phyloP scores from a whole-genome alignment of 768 basidiomycete species.

The Zangia roseola region DNA sequence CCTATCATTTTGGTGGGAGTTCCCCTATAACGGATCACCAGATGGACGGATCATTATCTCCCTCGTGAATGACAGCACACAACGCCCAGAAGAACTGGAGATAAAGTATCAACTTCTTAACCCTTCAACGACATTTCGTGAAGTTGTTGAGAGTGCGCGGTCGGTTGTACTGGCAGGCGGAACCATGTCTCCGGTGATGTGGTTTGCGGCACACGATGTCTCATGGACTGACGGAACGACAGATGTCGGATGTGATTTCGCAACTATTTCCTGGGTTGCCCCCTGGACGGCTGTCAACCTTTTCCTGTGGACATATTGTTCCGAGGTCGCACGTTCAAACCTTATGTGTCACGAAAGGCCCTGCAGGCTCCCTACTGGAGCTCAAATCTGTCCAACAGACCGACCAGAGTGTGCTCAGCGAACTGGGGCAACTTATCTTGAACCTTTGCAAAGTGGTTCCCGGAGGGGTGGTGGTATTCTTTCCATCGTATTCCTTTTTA shows the following conservation, averaged over 20 bases:
- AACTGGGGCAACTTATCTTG: slow-evolving; percentile 80
- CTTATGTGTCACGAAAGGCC: slow-evolving; percentile 71
- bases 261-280: slow-evolving; percentile 77
- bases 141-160: slow-evolving; percentile 78
- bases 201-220: slow-evolving; percentile 5
- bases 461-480: slow-evolving; percentile 89
- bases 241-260: slow-evolving; percentile 85
- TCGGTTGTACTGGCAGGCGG: slow-evolving; percentile 93
- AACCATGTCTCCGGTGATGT: slow-evolving; percentile 94
- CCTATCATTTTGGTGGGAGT: not conserved
- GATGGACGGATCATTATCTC: slow-evolving; percentile 78
- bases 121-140: slow-evolving; percentile 80
- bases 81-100: slow-evolving; percentile 48
- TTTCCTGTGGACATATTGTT: slow-evolving; percentile 93
- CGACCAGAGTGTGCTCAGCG: slow-evolving; percentile 64
- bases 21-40: slow-evolving; percentile 27
- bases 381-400: slow-evolving; percentile 80
- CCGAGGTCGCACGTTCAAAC: slow-evolving; percentile 76
- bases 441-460: slow-evolving; percentile 80
- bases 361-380: slow-evolving; percentile 67
- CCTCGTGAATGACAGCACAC: slow-evolving; percentile 35
- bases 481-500: slow-evolving; percentile 88
- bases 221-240: slow-evolving; percentile 5
- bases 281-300: slow-evolving; percentile 61
- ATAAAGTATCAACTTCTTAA: slow-evolving; percentile 93